Evolutionary conservation across 768 basidiomycete species (phyloP).

Genomic region (Russula earlei): DNA sequence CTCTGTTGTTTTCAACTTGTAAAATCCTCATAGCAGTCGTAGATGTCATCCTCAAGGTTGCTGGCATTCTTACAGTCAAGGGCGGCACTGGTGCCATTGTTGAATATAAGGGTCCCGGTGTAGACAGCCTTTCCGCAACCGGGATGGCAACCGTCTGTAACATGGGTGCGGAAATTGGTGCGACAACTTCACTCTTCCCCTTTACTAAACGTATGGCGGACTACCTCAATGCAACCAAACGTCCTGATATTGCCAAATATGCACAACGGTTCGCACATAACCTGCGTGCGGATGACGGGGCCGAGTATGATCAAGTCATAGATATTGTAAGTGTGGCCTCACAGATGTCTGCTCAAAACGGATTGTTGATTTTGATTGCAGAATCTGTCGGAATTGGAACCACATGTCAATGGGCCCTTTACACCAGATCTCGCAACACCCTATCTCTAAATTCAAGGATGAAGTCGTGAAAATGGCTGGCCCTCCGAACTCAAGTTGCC

Average conservation of each 20-base stretch:
- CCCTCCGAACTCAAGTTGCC: constrained; percentile 94
- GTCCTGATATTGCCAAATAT: constrained; percentile 77
- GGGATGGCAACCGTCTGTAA: constrained; percentile 99
- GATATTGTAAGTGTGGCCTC: constrained; percentile 58
- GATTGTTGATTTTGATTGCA: constrained; percentile 26
- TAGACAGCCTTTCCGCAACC: constrained; percentile 93
- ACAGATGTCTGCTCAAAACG: background rate
- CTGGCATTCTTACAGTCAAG: constrained; percentile 98
- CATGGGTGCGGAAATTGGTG: constrained; percentile 99
- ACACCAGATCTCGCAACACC: constrained; percentile 99
- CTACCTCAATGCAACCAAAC: constrained; percentile 94
- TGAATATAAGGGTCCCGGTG: constrained; percentile 92
- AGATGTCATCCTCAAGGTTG: constrained; percentile 99
- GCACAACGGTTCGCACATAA: constrained; percentile 86
- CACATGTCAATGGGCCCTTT: constrained; percentile 99
- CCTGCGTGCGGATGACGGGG: constrained; percentile 75
- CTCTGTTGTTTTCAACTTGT: background rate
- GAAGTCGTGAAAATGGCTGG: constrained; percentile 95
- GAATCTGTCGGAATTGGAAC: constrained; percentile 96
- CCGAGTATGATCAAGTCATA: constrained; percentile 90
- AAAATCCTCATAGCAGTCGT: constrained; percentile 11
- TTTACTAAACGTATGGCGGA: constrained; percentile 92
- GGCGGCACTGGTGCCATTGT: constrained; percentile 98
- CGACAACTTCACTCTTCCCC: constrained; percentile 97
- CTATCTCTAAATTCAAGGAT: constrained; percentile 88